phyloP scores from a whole-genome alignment of 2,329 filamentous ascomycete genomes.

The Fusarium pininemorale region DNA sequence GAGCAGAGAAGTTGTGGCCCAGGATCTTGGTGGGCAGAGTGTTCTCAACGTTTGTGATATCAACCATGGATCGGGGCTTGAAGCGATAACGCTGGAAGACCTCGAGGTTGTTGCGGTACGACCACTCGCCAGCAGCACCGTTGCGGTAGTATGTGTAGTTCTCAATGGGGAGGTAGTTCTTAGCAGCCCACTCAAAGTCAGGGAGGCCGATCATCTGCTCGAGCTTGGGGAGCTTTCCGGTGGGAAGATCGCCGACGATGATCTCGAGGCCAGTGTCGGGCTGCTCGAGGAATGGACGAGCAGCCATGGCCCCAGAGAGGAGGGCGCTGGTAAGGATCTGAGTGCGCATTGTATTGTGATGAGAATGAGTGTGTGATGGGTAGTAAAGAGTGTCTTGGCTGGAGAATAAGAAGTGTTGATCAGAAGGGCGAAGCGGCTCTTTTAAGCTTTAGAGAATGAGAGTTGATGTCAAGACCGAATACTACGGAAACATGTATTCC shows the following conservation, averaged over 20 bases:
- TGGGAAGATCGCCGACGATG: slow-evolving; percentile 47
- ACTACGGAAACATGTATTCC: background rate
- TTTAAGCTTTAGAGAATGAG: slow-evolving; percentile 19
- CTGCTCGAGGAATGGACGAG: slow-evolving; percentile 56
- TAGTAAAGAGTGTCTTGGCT: slow-evolving; percentile 14
- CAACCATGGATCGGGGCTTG: slow-evolving; percentile 59
- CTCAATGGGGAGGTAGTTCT: slow-evolving; percentile 55
- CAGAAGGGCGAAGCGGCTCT: slow-evolving; percentile 22
- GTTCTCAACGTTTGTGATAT: slow-evolving; percentile 56
- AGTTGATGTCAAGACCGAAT: background rate
- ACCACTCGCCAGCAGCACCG: slow-evolving; percentile 64
- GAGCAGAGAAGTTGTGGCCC: slow-evolving; percentile 62
- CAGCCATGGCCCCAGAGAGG: slow-evolving; percentile 50
- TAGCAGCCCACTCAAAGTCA: slow-evolving; percentile 64
- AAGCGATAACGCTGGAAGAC: slow-evolving; percentile 59
- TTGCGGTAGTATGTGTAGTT: slow-evolving; percentile 68
- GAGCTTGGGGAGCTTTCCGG: slow-evolving; percentile 53
- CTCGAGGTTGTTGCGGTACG: slow-evolving; percentile 66
- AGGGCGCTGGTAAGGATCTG: slow-evolving; percentile 41
- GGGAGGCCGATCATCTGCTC: slow-evolving; percentile 58
- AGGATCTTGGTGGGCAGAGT: slow-evolving; percentile 58
- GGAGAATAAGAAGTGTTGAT: background rate
- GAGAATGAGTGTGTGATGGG: background rate
- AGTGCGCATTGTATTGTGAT: slow-evolving; percentile 36
- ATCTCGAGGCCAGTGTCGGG: slow-evolving; percentile 58